Conservation (phyloP, 306 rosid genomes). For the Hippophae tibetana region DNA sequence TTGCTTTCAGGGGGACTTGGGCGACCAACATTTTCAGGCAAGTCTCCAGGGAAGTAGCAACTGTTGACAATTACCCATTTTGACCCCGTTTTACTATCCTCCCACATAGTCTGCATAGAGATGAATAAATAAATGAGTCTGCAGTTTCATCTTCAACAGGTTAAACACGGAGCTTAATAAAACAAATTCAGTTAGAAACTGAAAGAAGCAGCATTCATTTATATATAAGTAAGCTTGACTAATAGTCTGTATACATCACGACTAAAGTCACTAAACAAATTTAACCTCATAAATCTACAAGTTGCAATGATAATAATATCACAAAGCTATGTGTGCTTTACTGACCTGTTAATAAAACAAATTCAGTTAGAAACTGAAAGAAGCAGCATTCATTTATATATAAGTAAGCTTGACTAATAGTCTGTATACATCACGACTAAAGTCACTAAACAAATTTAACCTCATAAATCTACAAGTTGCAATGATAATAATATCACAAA, state of each 20-base stretch:
- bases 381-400: background rate
- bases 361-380: background rate
- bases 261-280: background rate
- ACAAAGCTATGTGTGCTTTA: constrained; percentile 19
- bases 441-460: background rate
- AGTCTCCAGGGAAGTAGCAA: constrained; percentile 76
- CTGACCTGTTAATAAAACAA: constrained; percentile 49
- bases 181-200: background rate
- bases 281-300: constrained; percentile 15
- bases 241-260: constrained; percentile 4
- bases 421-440: constrained; percentile 2
- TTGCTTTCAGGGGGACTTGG: constrained; percentile 68
- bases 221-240: constrained; percentile 1
- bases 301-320: constrained; percentile 13
- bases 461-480: constrained; percentile 15
- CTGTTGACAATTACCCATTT: constrained; percentile 56
- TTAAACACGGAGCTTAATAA: constrained; percentile 9
- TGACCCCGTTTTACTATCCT: constrained; percentile 60
- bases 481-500: constrained; percentile 12
- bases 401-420: constrained; percentile 4
- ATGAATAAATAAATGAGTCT: constrained; percentile 14
- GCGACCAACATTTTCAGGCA: constrained; percentile 62
- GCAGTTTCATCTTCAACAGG: constrained; percentile 14
- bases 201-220: background rate
- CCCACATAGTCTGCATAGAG: constrained; percentile 75